phyloP scores from a whole-genome alignment of 495 filamentous ascomycete species.

The Staphylotrichum tortipilum region DNA sequence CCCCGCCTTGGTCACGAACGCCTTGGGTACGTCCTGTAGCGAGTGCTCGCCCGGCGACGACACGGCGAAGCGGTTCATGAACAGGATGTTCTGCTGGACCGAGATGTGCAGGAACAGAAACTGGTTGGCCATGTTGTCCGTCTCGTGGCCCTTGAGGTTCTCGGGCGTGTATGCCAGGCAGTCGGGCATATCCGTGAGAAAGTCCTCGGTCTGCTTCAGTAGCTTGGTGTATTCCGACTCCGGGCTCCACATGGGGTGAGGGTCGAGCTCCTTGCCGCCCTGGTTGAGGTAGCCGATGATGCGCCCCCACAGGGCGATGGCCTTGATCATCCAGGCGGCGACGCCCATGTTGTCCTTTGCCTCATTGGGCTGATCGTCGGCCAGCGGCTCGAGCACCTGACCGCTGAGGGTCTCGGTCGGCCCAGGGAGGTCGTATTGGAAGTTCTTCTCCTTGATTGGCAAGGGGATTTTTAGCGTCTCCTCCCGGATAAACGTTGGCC shows the following conservation, averaged over 20 bases:
- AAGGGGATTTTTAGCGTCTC: conserved; percentile 82
- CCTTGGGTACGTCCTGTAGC: conserved; percentile 66
- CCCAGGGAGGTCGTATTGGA: conserved; percentile 83
- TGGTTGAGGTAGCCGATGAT: conserved; percentile 87
- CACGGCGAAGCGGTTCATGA: conserved; percentile 81
- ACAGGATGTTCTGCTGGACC: conserved; percentile 80
- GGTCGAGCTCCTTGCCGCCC: conserved; percentile 76
- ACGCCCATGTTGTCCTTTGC: conserved; percentile 87
- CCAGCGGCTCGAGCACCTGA: conserved; percentile 55
- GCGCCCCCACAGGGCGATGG: conserved; percentile 80
- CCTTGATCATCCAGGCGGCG: conserved; percentile 80
- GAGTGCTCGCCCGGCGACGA: conserved; percentile 59
- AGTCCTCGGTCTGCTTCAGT: conserved; percentile 61
- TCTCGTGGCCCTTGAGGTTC: conserved; percentile 77
- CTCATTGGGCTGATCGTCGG: conserved; percentile 53
- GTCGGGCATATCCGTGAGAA: conserved; percentile 60
- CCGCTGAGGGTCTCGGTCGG: conserved; percentile 80
- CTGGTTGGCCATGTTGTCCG: conserved; percentile 78
- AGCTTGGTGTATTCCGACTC: conserved; percentile 67
- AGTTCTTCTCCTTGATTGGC: conserved; percentile 82
- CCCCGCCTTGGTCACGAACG: conserved; percentile 68
- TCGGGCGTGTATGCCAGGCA: conserved; percentile 64
- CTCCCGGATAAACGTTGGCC: conserved; percentile 86
- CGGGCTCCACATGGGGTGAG: conserved; percentile 68
- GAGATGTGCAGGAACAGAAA: conserved; percentile 92